Conservation (phyloP, 495 filamentous ascomycete species). For the Penicillium salamii region DNA sequence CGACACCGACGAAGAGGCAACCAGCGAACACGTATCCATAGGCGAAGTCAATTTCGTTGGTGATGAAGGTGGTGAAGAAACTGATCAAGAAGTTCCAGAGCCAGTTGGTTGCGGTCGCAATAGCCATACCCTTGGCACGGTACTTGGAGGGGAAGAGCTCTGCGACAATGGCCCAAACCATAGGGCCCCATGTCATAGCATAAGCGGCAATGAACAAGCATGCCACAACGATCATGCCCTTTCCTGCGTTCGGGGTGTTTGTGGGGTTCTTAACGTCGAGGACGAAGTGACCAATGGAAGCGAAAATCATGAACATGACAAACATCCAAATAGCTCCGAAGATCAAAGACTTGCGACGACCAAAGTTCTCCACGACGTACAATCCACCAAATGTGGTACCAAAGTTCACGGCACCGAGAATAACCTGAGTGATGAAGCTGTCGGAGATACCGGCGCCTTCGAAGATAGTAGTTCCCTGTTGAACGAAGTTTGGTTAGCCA, state of each 20-base stretch:
- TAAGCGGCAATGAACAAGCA: conserved; percentile 58
- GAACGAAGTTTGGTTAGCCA: conserved; percentile 45
- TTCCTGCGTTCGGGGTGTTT: conserved; percentile 59
- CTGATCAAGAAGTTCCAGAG: conserved; percentile 80
- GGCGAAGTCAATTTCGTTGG: conserved; percentile 59
- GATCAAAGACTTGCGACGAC: conserved; percentile 67
- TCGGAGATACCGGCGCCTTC: conserved; percentile 64
- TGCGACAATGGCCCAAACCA: conserved; percentile 73
- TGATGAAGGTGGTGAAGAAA: conserved; percentile 76
- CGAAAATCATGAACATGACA: conserved; percentile 68
- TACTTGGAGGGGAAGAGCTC: conserved; percentile 78
- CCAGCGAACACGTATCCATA: conserved; percentile 78
- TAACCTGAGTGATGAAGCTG: conserved; percentile 69
- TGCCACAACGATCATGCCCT: conserved; percentile 72
- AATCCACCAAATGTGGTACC: conserved; percentile 67
- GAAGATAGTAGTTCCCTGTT: conserved; percentile 74
- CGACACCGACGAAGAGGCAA: conserved; percentile 56
- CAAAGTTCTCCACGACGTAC: conserved; percentile 67
- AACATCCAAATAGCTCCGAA: conserved; percentile 66
- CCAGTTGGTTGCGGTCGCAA: conserved; percentile 81
- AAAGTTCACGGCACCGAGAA: conserved; percentile 73
- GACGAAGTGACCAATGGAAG: conserved; percentile 63
- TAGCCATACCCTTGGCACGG: conserved; percentile 67
- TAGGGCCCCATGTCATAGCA: conserved; percentile 74
- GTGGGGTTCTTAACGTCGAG: conserved; percentile 54